phyloP scores from a whole-genome alignment of 768 basidiomycete species.

The Pleurotus djamor region DNA sequence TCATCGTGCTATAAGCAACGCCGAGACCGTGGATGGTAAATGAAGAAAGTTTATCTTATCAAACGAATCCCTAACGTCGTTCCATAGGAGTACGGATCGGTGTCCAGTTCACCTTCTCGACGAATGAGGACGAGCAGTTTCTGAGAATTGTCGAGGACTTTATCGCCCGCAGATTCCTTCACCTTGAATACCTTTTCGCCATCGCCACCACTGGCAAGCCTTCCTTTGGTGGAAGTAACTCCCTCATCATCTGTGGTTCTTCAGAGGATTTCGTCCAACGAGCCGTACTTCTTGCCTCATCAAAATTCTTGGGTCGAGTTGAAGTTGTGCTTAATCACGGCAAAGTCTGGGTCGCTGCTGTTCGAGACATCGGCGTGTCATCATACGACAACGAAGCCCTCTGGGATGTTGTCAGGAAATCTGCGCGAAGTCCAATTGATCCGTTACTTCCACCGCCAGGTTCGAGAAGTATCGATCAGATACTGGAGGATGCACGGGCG shows the following conservation, averaged over 20 bases:
- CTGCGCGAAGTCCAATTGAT: slow-evolving; percentile 55
- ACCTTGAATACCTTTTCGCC: slow-evolving; percentile 50
- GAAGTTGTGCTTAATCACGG: slow-evolving; percentile 30
- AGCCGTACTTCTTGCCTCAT: slow-evolving; percentile 58
- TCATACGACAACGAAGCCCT: slow-evolving; percentile 65
- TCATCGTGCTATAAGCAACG: slow-evolving; percentile 39
- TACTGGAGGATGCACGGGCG: slow-evolving; percentile 58
- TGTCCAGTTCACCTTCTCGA: slow-evolving; percentile 59
- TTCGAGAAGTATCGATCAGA: slow-evolving; percentile 54
- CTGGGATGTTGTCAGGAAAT: slow-evolving; percentile 62
- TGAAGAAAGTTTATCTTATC: not conserved
- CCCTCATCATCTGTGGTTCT: slow-evolving; percentile 59
- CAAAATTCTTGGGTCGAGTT: slow-evolving; percentile 71
- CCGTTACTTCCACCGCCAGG: slow-evolving; percentile 64
- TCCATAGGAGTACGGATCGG: slow-evolving; percentile 48
- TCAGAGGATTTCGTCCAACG: slow-evolving; percentile 58
- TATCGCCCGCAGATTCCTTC: slow-evolving; percentile 37
- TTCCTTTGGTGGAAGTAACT: slow-evolving; percentile 25
- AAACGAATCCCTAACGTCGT: not conserved
- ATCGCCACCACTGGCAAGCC: slow-evolving; percentile 46
- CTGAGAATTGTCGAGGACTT: slow-evolving; percentile 50
- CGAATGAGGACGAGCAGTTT: slow-evolving; percentile 53
- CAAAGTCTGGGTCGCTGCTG: slow-evolving; percentile 37
- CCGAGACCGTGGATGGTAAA: slow-evolving; percentile 37
- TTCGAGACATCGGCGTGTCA: slow-evolving; percentile 52